phyloP scores from a whole-genome alignment of 164 flowering plant species.

The Sextonia rubra region DNA sequence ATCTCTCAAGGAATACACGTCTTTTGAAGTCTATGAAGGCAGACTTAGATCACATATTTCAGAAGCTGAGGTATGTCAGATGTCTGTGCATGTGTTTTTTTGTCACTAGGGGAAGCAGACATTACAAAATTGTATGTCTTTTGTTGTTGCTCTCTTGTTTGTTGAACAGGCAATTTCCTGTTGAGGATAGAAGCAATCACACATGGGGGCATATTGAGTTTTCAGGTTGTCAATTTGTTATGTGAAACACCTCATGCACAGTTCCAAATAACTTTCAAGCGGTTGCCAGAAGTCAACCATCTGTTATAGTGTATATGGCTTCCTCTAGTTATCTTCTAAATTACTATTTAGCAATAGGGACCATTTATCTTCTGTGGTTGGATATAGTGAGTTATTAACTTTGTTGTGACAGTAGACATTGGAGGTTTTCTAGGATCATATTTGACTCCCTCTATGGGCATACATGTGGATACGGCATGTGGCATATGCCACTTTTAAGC shows the following conservation, averaged over 20 bases:
- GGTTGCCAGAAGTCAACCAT: too few relatives aligned
- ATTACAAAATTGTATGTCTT: neutral
- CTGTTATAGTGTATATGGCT: too few relatives aligned
- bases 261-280: neutral
- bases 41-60: conserved; percentile 90
- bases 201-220: neutral
- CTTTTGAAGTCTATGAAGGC: conserved; percentile 78
- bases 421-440: too few relatives aligned
- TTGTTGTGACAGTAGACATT: too few relatives aligned
- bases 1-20: conserved; percentile 59
- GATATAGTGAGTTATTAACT: too few relatives aligned
- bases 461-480: too few relatives aligned
- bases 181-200: neutral
- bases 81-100: neutral
- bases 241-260: neutral
- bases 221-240: neutral
- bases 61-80: conserved; percentile 66
- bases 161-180: neutral
- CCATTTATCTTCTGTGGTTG: too few relatives aligned
- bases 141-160: neutral
- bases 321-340: too few relatives aligned
- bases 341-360: too few relatives aligned
- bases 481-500: too few relatives aligned
- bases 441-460: too few relatives aligned
- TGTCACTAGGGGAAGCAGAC: neutral